phyloP scores from a whole-genome alignment of 345 rosid genomes.

The Syzygium grande region DNA sequence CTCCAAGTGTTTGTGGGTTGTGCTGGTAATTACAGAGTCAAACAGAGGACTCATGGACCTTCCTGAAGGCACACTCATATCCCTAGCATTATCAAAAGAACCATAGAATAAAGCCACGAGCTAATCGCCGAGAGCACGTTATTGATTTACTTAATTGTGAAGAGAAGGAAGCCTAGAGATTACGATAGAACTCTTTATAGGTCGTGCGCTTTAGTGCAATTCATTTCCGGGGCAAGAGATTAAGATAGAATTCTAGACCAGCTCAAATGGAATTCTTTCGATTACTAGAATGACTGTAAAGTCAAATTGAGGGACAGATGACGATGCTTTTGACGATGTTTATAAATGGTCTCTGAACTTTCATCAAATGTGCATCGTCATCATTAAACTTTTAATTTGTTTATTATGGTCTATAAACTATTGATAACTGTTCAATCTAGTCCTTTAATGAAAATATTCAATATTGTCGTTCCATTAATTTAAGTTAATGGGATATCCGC shows the following conservation, averaged over 20 bases:
- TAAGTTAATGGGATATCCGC: too few relatives aligned
- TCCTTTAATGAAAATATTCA: too few relatives aligned
- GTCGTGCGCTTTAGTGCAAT: too few relatives aligned
- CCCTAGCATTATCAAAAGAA: background rate
- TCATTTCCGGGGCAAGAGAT: too few relatives aligned
- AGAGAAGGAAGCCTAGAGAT: background rate
- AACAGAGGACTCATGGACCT: background rate
- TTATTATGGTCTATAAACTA: too few relatives aligned
- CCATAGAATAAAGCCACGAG: background rate
- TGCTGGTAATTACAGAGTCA: background rate
- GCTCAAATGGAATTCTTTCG: background rate
- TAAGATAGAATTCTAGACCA: background rate
- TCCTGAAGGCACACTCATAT: background rate
- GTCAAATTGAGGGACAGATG: background rate
- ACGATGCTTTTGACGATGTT: too few relatives aligned
- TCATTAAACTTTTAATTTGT: too few relatives aligned
- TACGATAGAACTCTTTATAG: background rate
- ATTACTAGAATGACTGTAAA: background rate
- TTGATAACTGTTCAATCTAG: too few relatives aligned
- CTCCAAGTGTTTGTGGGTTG: background rate
- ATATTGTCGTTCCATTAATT: too few relatives aligned
- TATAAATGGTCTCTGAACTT: too few relatives aligned
- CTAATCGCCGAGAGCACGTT: background rate
- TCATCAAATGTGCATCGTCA: fast-evolving
- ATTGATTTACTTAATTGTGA: background rate